Percentiles rank a stretch among this genome's conserved stretches.
These are phyloP conservation scores for Cardamine chenopodiifolia DNA, from an alignment of 345 rosid genomes.

Conservation along the genomic window DNA sequence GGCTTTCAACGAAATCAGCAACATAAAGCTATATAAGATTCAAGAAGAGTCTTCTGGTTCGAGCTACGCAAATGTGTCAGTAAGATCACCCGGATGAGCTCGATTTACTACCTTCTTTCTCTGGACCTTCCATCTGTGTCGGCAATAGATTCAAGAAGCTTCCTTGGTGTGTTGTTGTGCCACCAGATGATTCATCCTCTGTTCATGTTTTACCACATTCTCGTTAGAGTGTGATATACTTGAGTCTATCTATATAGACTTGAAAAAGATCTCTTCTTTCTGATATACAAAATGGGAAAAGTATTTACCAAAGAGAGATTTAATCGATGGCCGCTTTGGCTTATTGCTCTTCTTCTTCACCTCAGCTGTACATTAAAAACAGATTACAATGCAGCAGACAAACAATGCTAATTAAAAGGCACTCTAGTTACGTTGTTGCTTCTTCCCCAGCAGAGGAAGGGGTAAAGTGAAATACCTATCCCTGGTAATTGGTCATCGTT, in stretches of 20 bases:
- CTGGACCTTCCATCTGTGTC: slow-evolving; percentile 60
- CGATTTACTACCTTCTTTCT: slow-evolving; percentile 48
- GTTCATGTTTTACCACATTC: slow-evolving; percentile 30
- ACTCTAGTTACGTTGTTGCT: slow-evolving; percentile 1
- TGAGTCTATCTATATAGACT: neutral
- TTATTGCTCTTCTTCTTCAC: slow-evolving; percentile 87
- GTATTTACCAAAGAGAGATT: slow-evolving; percentile 89
- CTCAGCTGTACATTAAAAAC: slow-evolving; percentile 57
- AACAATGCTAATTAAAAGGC: neutral
- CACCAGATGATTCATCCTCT: slow-evolving; percentile 71
- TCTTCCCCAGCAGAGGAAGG: neutral
- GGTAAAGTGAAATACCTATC: slow-evolving; percentile 64
- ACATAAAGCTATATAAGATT: slow-evolving; percentile 26
- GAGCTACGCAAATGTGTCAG: slow-evolving; percentile 35
- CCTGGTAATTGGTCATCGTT: slow-evolving; percentile 91
- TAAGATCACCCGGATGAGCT: slow-evolving; percentile 36
- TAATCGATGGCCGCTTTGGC: slow-evolving; percentile 91
- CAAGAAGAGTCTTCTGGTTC: slow-evolving; percentile 29
- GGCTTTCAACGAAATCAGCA: slow-evolving; percentile 37
- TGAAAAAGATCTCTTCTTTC: neutral
- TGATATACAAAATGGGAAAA: neutral
- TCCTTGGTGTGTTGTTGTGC: slow-evolving; percentile 49
- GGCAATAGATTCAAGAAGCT: slow-evolving; percentile 85
- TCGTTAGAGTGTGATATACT: slow-evolving; percentile 5
- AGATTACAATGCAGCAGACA: slow-evolving; percentile 11